Evolutionary conservation across 2,329 filamentous ascomycete species (phyloP).

Genomic region (Nakataea oryzae): DNA sequence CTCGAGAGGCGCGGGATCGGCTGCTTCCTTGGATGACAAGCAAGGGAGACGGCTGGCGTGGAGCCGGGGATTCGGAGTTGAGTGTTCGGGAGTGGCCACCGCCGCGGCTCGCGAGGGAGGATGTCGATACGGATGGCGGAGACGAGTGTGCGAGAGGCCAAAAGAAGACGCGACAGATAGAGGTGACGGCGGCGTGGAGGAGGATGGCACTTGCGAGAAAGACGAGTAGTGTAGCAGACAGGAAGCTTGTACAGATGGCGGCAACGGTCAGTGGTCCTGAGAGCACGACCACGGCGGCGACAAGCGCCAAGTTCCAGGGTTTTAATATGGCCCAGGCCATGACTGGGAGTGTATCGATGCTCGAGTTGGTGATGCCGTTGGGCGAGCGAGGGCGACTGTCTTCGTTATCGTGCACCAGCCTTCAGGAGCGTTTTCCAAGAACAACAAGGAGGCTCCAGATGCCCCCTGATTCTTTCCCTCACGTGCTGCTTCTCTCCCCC

Average conservation of each 20-base stretch:
- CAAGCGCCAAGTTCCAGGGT: constrained; percentile 1
- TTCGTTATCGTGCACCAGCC: neutral
- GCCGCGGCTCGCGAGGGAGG: neutral
- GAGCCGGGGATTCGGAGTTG: neutral
- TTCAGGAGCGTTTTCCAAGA: neutral
- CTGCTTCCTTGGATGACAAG: constrained; percentile 1
- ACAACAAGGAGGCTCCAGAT: neutral
- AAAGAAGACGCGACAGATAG: neutral
- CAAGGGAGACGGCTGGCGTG: neutral
- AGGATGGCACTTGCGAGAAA: constrained; percentile 1
- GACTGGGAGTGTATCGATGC: neutral
- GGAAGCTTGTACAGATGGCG: constrained; percentile 5
- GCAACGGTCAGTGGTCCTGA: constrained; percentile 3
- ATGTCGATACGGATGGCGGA: neutral
- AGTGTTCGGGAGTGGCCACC: neutral
- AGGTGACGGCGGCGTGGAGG: constrained; percentile 1
- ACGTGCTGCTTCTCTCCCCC: neutral
- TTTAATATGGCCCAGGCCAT: neutral
- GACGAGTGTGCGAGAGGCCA: neutral
- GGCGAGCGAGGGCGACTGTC: no score
- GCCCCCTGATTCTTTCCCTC: no score
- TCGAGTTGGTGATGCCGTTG: neutral
- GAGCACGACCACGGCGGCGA: neutral
- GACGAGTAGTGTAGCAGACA: neutral
- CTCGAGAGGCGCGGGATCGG: neutral